Base-by-base conservation (phyloP, 225 moss, liverwort and hornwort genomes). In the Rhytidiadelphus loreus region DNA sequence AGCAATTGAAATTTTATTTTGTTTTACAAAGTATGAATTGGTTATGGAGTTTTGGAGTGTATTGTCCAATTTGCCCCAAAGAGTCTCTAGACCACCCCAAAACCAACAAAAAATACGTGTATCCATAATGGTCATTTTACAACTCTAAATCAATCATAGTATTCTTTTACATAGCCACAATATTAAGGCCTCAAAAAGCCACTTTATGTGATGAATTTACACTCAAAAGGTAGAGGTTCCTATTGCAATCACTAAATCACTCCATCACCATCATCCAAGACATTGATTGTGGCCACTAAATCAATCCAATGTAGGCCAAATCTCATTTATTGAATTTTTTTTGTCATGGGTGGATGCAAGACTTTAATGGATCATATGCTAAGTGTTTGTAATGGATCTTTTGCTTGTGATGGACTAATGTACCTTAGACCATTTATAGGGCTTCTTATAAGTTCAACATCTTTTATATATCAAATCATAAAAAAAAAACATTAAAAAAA, bases 1-100 rank as follows among this genome's bases (percentile, higher is more conserved):
- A 48, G 32, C 20, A 20, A 3, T 50, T 32, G 0, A 50, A 20
- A 48, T 19, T 74, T 48, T 19, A 20, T 11, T 61, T 16, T 43
- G 35, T 41, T 26, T 16, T 5, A 26, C 16, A 43, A 46, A 46
- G 7, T 46, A 17, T 46, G 30, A 18, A 46, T 29, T 30, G 2
- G 7, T 18, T 46, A 30, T 48, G 30, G 12, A 19, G 48, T 73
- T 75, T 8, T 33, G 13, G 50, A 50, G 21, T 33, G 33, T 21
- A 3, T 0, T 21, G 5, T 1, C 21, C 5, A 75, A 33, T 19
- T 75, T 1, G 13, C 1, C 3, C 7, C 2, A 21, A 8, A 50
- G 50, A 33, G 5, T 50, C 21, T 50, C 0, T 8, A 33, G 3
- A 50, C 2, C 21, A 5, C 1, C 5, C 12, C 5, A 12, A 21